Base-by-base conservation (phyloP, 1,284 basidiomycete genomes). In the Agroathelia rolfsii region DNA sequence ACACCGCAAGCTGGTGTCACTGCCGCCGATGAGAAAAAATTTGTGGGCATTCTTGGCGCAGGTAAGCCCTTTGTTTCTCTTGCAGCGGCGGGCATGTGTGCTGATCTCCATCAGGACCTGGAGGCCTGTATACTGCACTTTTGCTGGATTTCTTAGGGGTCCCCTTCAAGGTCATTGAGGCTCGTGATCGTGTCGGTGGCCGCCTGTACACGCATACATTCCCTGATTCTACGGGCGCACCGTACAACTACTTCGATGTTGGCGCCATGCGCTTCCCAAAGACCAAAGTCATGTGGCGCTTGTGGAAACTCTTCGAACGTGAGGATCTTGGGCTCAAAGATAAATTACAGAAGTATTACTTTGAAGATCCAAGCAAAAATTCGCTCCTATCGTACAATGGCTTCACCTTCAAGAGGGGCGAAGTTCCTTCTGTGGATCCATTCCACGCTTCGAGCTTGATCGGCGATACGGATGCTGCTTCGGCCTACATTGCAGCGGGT, bases 151-250 rank as follows among this genome's bases (percentile, higher is more conserved):
- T 35, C 14, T 44, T 55, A 1, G 49, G 47, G 3, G 57, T 61
- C 38, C 36, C 42, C 4, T 61, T 55, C 39, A 41, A 53, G 18
- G 52, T 61, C 24, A 24, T 58, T 11, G 59, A 61, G 36, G 54
- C 47, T 4, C 43, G 41, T 11, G 41, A 44, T 13, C 52, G 53
- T 13, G 34, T 47, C 15, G 61, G 61, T 3, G 61, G 61, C 10
- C 47, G 61, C 7, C 39, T 61, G 17, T 55, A 42, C 34, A 62
- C 61, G 3, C 36, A 51, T 26, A 34, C 41, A 10, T 58, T 62
- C 21, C 27, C 28, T 5, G 16, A 15, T 11, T 12, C 25, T 10
- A 20, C 34, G 9, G 30, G 30, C n/a, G n/a, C n/a, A n/a, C n/a
- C n/a, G n/a, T n/a, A n/a, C 12, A 18, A n/a, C n/a, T n/a, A 39